Base-by-base conservation (phyloP, 495 filamentous ascomycete genomes). In the Parachaetomium inaequale region DNA sequence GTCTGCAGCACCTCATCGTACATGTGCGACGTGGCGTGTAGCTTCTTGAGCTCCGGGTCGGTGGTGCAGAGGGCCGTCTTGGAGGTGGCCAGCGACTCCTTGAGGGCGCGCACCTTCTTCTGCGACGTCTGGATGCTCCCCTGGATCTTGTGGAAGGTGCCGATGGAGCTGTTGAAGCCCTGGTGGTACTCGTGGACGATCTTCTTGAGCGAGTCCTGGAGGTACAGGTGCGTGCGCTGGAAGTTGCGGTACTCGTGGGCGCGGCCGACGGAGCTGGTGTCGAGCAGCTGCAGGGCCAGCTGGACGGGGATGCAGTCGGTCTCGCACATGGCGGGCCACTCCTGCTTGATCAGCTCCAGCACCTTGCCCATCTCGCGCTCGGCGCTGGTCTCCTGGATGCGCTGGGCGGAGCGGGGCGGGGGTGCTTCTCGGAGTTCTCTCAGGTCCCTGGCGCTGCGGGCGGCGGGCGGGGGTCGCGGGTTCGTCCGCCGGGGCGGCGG, bases 131-230 rank as follows among this genome's bases (percentile, higher is more conserved):
- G 89, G 66, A 99, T 96, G 75, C 91, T 96, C 7, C 87, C 82
- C 72, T 98, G 94, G 60, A 99, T 98, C 76, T 93, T 96, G 76
- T 99, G 95, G 68, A 96, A 99, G 17, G 93, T 96, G 72, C 94
- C 95, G 59, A 99, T 98, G 43, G 92, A 96, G 75, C 92, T 97
- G 72, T 97, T 99, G 81, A 99, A 99, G 32, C 92, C 94, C 74
- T 99, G 94, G 67, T 98, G 93, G 70, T 99, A 93, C 76, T 98
- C 93, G 74, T 99, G 96, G 53, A 99, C 94, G 70, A 99, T 96
- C 50, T 88, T 85, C 74, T 96, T 96, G 61, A 99, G 78, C 3
- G 95, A 92, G 68, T 85, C 86, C 71, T 99, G 94, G 23, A 99
- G 84, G 66, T 91, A 85, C 65, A 85, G 77, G 70, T 96, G 91